Conservation (phyloP, 257 asterid species). For the Penstemon newberryi region DNA sequence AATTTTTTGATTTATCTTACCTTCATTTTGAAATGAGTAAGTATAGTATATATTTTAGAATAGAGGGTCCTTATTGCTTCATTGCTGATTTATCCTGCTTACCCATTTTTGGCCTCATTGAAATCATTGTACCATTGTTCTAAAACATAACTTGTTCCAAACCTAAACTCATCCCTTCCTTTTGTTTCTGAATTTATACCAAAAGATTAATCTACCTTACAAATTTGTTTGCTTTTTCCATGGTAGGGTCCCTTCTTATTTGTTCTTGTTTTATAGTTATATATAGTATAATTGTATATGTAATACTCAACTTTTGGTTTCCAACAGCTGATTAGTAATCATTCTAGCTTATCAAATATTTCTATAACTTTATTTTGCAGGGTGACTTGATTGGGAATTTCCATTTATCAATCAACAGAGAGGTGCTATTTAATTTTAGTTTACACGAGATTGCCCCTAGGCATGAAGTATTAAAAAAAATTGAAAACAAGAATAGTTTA, state of each 20-base stretch:
- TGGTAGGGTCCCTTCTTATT: slow-evolving; percentile 13
- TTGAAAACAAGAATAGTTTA: slow-evolving; percentile 20
- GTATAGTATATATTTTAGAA: slow-evolving; percentile 2
- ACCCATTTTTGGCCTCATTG: slow-evolving; percentile 20
- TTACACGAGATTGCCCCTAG: slow-evolving; percentile 17
- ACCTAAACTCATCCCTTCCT: slow-evolving; percentile 29
- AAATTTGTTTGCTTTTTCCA: neutral
- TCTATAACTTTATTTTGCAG: slow-evolving; percentile 25
- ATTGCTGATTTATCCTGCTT: slow-evolving; percentile 19
- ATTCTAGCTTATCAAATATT: neutral
- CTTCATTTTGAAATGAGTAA: neutral
- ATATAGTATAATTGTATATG: neutral
- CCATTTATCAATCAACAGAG: slow-evolving; percentile 21
- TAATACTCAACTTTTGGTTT: neutral
- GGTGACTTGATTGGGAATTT: slow-evolving; percentile 21
- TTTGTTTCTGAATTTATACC: slow-evolving; percentile 18
- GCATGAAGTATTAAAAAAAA: slow-evolving; percentile 25
- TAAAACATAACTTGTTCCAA: neutral
- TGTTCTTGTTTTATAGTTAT: neutral
- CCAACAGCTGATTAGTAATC: neutral
- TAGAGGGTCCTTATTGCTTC: slow-evolving; percentile 13
- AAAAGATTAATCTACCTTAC: slow-evolving; percentile 20
- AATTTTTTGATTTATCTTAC: too few species aligned
- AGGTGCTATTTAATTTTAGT: neutral
- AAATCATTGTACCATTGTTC: slow-evolving; percentile 24